These are phyloP conservation scores for Excoecaria cochinchinensis DNA, from an alignment of 345 rosid species.

Conservation along the genomic window DNA sequence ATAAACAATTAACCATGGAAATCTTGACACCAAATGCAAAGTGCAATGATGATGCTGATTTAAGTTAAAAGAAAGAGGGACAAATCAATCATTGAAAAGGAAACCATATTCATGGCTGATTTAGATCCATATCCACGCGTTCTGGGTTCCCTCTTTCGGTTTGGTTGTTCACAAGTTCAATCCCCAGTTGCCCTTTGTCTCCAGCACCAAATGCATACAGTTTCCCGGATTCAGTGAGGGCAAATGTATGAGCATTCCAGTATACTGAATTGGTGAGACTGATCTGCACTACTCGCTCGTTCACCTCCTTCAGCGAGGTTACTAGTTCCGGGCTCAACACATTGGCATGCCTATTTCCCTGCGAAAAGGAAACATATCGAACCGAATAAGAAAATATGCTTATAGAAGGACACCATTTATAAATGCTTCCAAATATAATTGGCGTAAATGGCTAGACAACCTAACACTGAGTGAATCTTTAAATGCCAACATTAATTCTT, in stretches of 20 bases:
- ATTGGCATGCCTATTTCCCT: constrained; percentile 66
- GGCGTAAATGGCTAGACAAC: neutral
- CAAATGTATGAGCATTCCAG: constrained; percentile 91
- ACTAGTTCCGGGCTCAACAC: constrained; percentile 71
- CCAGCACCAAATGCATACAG: constrained; percentile 90
- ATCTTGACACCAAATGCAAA: constrained; percentile 41
- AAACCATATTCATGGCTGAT: constrained; percentile 33
- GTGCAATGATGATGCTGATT: constrained; percentile 11
- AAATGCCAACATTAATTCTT: neutral
- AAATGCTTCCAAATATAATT: neutral
- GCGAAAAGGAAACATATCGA: neutral
- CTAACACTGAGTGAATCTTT: neutral
- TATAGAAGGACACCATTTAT: neutral
- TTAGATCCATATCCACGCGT: constrained; percentile 64
- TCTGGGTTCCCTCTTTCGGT: constrained; percentile 79
- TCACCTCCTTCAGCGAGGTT: constrained; percentile 63
- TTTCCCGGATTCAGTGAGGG: constrained; percentile 79
- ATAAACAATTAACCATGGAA: constrained; percentile 39
- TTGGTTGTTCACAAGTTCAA: constrained; percentile 58
- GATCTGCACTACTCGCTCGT: constrained; percentile 79
- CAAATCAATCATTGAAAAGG: neutral
- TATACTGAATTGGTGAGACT: constrained; percentile 79
- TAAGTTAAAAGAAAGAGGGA: neutral
- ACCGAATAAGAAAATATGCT: neutral
- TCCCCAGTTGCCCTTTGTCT: constrained; percentile 91